These are phyloP conservation scores for Aspergillus flavus DNA, from an alignment of 2,329 filamentous ascomycete species.

Conservation along the genomic window DNA sequence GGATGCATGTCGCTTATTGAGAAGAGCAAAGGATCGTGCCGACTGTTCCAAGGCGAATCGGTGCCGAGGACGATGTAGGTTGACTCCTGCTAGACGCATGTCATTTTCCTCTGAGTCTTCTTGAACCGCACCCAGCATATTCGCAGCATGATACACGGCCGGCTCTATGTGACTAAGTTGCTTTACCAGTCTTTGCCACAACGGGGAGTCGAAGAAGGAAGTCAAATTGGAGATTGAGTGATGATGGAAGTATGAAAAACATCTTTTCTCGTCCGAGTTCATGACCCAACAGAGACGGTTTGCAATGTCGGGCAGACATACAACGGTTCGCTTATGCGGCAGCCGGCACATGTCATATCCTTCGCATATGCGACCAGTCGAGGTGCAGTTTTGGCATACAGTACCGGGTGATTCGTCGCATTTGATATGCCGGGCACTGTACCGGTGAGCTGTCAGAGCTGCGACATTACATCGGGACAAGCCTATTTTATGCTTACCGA, in stretches of 20 bases:
- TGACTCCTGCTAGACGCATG: background rate
- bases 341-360: conserved; percentile 5
- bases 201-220: background rate
- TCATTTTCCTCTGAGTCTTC: background rate
- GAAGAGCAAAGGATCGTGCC: background rate
- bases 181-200: conserved; percentile 2
- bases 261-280: conserved; percentile 5
- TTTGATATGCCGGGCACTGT: background rate
- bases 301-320: background rate
- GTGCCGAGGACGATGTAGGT: background rate
- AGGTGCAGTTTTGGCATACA: conserved; percentile 7
- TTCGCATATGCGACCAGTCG: background rate
- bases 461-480: background rate
- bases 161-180: conserved; percentile 3
- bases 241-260: conserved; percentile 9
- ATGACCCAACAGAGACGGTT: background rate
- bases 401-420: background rate
- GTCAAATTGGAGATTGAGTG: background rate
- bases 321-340: background rate
- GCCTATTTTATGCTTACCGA: background rate
- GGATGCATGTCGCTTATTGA: background rate
- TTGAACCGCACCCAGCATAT: conserved; percentile 4
- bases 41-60: conserved; percentile 8
- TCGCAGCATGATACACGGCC: conserved; percentile 6
- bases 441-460: background rate